Percentiles rank a stretch among this genome's conserved stretches.
Evolutionary conservation across 1,284 basidiomycete genomes (phyloP).

Genomic region (Sporisorium graminicola): DNA sequence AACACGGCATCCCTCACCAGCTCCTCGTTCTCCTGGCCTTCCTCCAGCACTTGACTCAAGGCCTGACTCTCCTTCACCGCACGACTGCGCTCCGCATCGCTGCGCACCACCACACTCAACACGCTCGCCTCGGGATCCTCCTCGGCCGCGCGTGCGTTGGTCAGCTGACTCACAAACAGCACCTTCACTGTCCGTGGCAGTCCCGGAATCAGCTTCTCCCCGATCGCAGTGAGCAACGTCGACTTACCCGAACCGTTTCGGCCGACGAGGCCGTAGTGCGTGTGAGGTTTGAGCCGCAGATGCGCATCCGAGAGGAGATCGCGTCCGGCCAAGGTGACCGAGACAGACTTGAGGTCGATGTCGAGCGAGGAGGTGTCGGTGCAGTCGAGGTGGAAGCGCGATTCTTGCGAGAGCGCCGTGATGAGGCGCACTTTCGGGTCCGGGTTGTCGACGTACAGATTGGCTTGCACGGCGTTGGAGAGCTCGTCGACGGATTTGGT

Average conservation of each 20-base stretch:
- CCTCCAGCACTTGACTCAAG: constrained; percentile 68
- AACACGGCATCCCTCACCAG: constrained; percentile 59
- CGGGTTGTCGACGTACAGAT: constrained; percentile 26
- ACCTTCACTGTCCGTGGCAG: constrained; percentile 74
- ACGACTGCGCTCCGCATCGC: constrained; percentile 66
- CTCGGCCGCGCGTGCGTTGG: constrained; percentile 32
- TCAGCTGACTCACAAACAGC: constrained; percentile 74
- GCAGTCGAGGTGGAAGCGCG: constrained; percentile 73
- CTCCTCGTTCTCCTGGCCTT: constrained; percentile 35
- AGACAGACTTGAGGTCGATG: constrained; percentile 74
- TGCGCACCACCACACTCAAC: constrained; percentile 69
- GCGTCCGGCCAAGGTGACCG: constrained; percentile 72
- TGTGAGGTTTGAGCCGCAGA: constrained; percentile 74
- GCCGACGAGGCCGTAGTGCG: constrained; percentile 74
- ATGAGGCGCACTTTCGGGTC: constrained; percentile 51
- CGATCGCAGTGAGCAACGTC: constrained; percentile 72
- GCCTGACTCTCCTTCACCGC: constrained; percentile 64
- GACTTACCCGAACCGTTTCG: constrained; percentile 76
- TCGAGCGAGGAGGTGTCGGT: constrained; percentile 71
- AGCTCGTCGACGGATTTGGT: constrained; percentile 21
- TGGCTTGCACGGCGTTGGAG: constrained; percentile 2
- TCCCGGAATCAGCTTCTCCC: constrained; percentile 73
- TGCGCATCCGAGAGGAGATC: constrained; percentile 75
- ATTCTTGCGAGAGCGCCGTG: constrained; percentile 70
- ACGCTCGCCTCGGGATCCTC: constrained; percentile 45